Conservation (phyloP, 257 asterid species). For the Haberlea rhodopensis region DNA sequence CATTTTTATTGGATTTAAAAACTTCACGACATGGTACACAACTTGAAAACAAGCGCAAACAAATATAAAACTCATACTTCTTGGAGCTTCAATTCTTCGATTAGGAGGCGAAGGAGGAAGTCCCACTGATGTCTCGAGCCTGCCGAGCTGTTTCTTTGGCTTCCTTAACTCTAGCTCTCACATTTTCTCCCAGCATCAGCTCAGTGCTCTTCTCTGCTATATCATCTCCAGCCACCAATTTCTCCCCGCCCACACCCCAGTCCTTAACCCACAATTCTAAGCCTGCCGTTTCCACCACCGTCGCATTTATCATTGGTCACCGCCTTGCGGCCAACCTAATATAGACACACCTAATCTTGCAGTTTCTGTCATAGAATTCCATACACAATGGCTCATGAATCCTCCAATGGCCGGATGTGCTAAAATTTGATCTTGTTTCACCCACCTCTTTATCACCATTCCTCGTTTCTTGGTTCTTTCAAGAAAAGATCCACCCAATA, state of each 20-base stretch:
- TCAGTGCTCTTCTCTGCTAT: slow-evolving; percentile 30
- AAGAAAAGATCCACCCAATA: slow-evolving; percentile 15
- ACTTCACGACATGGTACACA: too few relatives aligned
- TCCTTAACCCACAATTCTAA: slow-evolving; percentile 36
- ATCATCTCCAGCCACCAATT: slow-evolving; percentile 28
- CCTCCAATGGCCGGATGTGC: slow-evolving; percentile 46
- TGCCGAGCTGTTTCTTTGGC: slow-evolving; percentile 34
- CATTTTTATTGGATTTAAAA: too few relatives aligned
- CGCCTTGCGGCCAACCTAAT: slow-evolving; percentile 53
- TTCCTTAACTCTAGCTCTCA: slow-evolving; percentile 26
- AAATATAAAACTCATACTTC: too few relatives aligned
- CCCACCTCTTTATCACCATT: slow-evolving; percentile 26
- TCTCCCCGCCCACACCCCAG: slow-evolving; percentile 40
- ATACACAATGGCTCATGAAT: slow-evolving; percentile 42
- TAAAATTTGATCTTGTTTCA: slow-evolving; percentile 25
- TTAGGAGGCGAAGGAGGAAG: too few relatives aligned
- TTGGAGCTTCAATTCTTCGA: too few relatives aligned
- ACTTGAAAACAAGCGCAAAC: too few relatives aligned
- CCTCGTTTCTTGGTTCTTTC: slow-evolving; percentile 24
- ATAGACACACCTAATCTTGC: slow-evolving; percentile 42
- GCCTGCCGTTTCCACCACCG: slow-evolving; percentile 34
- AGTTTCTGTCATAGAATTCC: slow-evolving; percentile 49
- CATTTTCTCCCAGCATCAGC: slow-evolving; percentile 28
- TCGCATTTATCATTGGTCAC: slow-evolving; percentile 53
- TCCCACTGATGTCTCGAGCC: slow-evolving; percentile 29